Percentiles rank a stretch among this genome's conserved stretches.
Conservation (phyloP, 2,329 filamentous ascomycete species). For the Teratosphaeriaceae sp. region DNA sequence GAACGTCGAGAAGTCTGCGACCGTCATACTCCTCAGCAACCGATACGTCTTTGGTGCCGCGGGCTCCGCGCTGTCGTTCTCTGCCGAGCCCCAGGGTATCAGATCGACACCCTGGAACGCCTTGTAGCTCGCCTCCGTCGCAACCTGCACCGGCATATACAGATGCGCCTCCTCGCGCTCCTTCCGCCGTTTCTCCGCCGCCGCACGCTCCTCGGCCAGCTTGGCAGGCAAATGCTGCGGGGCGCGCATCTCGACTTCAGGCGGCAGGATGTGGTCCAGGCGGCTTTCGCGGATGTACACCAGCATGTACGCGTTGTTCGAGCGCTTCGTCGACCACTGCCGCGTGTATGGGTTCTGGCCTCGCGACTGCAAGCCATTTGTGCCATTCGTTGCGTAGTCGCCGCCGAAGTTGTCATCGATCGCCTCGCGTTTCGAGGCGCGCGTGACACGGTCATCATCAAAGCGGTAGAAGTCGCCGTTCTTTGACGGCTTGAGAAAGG, state of each 20-base stretch:
- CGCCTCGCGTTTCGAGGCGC: conserved; percentile 82
- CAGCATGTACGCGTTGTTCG: conserved; percentile 95
- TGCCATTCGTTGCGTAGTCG: conserved; percentile 55
- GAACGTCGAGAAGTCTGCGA: conserved; percentile 65
- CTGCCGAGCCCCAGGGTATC: conserved; percentile 51
- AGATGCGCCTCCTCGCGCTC: conserved; percentile 93
- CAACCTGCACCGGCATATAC: conserved; percentile 77
- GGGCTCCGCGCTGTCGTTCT: conserved; percentile 55
- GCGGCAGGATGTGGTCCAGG: conserved; percentile 73
- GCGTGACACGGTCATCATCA: conserved; percentile 95
- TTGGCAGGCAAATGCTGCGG: conserved; percentile 72
- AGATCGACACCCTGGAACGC: conserved; percentile 80
- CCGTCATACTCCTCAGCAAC: conserved; percentile 65
- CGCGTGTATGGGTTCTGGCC: conserved; percentile 59
- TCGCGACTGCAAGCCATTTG: conserved; percentile 50
- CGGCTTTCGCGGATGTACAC: conserved; percentile 89
- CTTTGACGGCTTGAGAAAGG: conserved; percentile 88
- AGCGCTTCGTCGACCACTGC: conserved; percentile 58
- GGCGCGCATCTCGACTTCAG: conserved; percentile 69
- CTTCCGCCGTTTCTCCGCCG: conserved; percentile 69
- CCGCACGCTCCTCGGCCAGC: conserved; percentile 74
- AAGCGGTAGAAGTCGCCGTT: conserved; percentile 96
- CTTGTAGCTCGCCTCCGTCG: conserved; percentile 75
- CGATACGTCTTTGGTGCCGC: conserved; percentile 68
- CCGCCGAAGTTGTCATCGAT: conserved; percentile 96